Evolutionary conservation across 257 asterid genomes (phyloP).

Genomic region (Perilla frutescens): DNA sequence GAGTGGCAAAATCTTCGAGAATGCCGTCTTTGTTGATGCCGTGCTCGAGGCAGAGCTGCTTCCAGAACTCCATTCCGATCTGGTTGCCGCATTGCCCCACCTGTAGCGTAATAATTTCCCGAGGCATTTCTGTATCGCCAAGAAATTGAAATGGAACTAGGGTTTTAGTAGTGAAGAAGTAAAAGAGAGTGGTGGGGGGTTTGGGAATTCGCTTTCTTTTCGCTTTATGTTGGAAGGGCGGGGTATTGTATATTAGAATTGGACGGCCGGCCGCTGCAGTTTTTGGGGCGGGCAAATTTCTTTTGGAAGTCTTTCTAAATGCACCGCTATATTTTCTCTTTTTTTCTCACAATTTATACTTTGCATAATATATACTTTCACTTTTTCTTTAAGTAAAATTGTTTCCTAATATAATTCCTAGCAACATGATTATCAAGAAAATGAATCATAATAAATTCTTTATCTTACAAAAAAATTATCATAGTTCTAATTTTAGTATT

Average conservation of each 20-base stretch:
- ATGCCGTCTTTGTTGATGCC: conserved; percentile 98
- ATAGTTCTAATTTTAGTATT: no score
- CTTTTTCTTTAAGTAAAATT: no score
- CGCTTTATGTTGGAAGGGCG: conserved; percentile 6
- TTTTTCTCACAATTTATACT: no score
- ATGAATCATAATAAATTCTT: no score
- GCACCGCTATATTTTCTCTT: no score
- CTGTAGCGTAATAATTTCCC: conserved; percentile 92
- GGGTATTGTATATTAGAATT: background rate
- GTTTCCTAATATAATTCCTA: no score
- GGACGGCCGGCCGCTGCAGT: no score
- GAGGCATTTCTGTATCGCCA: conserved; percentile 68
- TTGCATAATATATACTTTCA: no score
- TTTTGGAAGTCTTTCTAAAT: no score
- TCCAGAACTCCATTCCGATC: conserved; percentile 99
- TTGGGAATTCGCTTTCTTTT: background rate
- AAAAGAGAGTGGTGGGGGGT: background rate
- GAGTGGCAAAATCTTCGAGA: conserved; percentile 98
- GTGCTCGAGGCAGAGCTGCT: conserved; percentile 98
- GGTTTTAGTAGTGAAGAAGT: conserved; percentile 25
- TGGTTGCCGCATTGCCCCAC: conserved; percentile 99
- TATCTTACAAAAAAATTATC: no score
- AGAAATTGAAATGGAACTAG: conserved; percentile 27
- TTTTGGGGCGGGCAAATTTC: no score
- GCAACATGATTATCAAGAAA: no score